phyloP scores from a whole-genome alignment of 2,329 filamentous ascomycete genomes.

The Ophiostoma ips region DNA sequence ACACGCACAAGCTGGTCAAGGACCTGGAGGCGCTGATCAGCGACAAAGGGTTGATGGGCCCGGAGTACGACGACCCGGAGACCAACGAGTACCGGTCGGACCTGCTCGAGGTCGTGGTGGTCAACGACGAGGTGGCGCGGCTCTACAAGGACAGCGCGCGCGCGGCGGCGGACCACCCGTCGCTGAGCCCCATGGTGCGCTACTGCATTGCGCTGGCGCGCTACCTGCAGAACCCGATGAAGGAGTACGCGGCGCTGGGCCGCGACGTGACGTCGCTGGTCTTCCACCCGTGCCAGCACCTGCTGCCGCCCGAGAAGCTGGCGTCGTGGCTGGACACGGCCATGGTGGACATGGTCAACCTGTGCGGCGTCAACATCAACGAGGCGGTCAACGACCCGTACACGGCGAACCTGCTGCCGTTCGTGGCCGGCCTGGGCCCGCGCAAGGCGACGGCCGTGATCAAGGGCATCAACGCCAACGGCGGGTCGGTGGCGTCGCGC shows the following conservation, averaged over 20 bases:
- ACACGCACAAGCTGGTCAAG: constrained; percentile 70
- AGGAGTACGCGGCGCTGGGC: constrained; percentile 88
- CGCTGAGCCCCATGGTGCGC: constrained; percentile 60
- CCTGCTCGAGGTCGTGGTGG: constrained; percentile 72
- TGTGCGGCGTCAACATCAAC: constrained; percentile 90
- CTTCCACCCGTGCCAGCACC: constrained; percentile 81
- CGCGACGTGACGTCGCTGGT: constrained; percentile 75
- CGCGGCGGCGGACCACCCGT: constrained; percentile 67
- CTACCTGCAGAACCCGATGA: constrained; percentile 90
- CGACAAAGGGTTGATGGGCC: constrained; percentile 61
- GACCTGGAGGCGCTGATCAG: constrained; percentile 68
- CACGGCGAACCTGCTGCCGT: constrained; percentile 77
- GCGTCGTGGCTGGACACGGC: constrained; percentile 81
- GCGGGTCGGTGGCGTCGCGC: constrained; percentile 69
- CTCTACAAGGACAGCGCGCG: constrained; percentile 85
- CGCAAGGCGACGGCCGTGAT: constrained; percentile 75
- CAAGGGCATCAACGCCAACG: constrained; percentile 86
- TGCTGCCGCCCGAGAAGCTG: constrained; percentile 78
- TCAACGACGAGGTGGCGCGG: constrained; percentile 95
- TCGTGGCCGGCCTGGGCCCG: constrained; percentile 79
- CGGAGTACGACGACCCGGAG: constrained; percentile 71
- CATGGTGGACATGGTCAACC: constrained; percentile 96
- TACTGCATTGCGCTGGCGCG: constrained; percentile 84
- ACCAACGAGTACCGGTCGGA: constrained; percentile 62
- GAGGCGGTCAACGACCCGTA: constrained; percentile 73